Percentiles rank a stretch among this genome's conserved stretches.
These are phyloP conservation scores for Schizophyllum commune DNA, from an alignment of 1,284 basidiomycete genomes.

Conservation along the genomic window DNA sequence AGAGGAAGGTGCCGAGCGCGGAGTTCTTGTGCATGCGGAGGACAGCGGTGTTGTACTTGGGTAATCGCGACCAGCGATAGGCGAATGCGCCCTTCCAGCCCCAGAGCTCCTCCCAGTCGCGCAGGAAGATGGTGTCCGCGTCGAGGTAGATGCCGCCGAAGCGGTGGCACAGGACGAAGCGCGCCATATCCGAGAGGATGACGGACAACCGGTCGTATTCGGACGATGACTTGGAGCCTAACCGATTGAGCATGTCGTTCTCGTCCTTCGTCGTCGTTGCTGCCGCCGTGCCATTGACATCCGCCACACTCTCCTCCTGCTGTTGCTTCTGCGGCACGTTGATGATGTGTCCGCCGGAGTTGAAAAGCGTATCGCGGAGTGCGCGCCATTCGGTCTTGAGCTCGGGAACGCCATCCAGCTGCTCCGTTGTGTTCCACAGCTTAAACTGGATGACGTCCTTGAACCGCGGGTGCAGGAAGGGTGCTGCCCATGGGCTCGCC, in stretches of 20 bases:
- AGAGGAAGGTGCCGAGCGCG: slow-evolving; percentile 77
- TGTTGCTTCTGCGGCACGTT: slow-evolving; percentile 37
- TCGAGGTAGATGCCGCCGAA: slow-evolving; percentile 85
- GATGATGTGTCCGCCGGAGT: slow-evolving; percentile 58
- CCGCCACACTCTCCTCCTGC: slow-evolving; percentile 19
- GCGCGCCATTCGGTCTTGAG: slow-evolving; percentile 70
- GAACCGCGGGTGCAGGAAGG: slow-evolving; percentile 77
- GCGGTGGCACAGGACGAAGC: slow-evolving; percentile 80
- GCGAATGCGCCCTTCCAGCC: slow-evolving; percentile 84
- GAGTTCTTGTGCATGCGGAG: slow-evolving; percentile 77
- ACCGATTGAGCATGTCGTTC: slow-evolving; percentile 60
- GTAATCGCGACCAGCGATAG: slow-evolving; percentile 75
- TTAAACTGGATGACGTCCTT: slow-evolving; percentile 77
- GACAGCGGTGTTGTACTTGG: slow-evolving; percentile 86
- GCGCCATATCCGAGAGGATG: slow-evolving; percentile 82
- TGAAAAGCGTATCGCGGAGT: slow-evolving; percentile 57
- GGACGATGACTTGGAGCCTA: slow-evolving; percentile 65
- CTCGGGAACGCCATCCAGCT: slow-evolving; percentile 74
- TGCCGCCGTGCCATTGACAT: slow-evolving; percentile 1
- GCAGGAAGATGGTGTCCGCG: slow-evolving; percentile 78
- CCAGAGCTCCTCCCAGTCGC: slow-evolving; percentile 90
- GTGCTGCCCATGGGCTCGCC: slow-evolving; percentile 76
- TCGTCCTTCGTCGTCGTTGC: slow-evolving; percentile 21
- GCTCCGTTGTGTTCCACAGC: slow-evolving; percentile 86
- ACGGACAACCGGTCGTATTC: slow-evolving; percentile 77